A percentile compares a stretch with the other conserved stretches of the same genome.
Conservation (phyloP, 2,329 filamentous ascomycete species). For the Cyanodermella asteris region DNA sequence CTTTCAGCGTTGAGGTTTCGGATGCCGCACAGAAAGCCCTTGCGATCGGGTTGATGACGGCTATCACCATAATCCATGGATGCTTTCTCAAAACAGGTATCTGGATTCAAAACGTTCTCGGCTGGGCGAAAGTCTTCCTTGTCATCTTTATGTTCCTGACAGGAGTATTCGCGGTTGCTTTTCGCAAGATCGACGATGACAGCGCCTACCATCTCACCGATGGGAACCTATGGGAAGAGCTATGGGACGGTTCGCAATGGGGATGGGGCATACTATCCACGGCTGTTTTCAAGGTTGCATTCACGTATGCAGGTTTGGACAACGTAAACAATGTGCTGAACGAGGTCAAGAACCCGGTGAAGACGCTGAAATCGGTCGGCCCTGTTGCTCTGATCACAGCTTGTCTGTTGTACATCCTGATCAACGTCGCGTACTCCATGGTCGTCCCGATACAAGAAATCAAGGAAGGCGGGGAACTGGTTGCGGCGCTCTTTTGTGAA, state of each 20-base stretch:
- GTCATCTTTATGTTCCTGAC: constrained; percentile 40
- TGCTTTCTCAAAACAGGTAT: constrained; percentile 36
- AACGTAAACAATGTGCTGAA: constrained; percentile 52
- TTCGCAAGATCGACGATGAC: too few species aligned
- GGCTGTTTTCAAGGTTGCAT: constrained; percentile 45
- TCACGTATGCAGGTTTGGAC: constrained; percentile 43
- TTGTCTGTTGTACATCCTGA: constrained; percentile 41
- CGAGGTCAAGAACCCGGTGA: constrained; percentile 46
- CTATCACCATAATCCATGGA: constrained; percentile 36
- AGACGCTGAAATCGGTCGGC: constrained; percentile 41
- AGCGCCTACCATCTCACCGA: too few species aligned
- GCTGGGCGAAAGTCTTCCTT: constrained; percentile 40
- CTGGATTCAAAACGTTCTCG: constrained; percentile 36
- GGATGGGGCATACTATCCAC: constrained; percentile 46
- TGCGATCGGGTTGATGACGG: constrained; percentile 33
- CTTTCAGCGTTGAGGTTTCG: constrained; percentile 27
- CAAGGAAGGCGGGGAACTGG: constrained; percentile 41
- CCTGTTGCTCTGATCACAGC: constrained; percentile 38
- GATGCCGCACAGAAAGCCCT: constrained; percentile 32
- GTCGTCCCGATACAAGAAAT: constrained; percentile 48
- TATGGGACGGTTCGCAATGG: constrained; percentile 47
- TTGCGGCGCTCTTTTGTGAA: constrained; percentile 47
- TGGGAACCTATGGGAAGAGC: constrained; percentile 24
- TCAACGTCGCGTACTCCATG: constrained; percentile 29
- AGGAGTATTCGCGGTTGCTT: constrained; percentile 35